These are phyloP conservation scores for Aspergillus baeticus DNA, from an alignment of 495 filamentous ascomycete genomes.

Conservation along the genomic window DNA sequence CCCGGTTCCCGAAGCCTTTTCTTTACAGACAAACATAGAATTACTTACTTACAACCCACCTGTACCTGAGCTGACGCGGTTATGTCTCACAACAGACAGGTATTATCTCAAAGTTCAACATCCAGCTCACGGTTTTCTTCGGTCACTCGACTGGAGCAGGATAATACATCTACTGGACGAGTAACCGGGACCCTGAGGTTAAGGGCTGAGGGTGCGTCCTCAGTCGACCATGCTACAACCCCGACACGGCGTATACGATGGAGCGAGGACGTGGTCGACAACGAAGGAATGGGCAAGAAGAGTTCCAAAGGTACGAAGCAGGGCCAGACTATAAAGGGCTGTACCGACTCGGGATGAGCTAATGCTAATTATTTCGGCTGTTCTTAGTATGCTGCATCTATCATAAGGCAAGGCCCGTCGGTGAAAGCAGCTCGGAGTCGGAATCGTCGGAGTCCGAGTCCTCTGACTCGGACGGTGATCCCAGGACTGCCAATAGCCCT, in stretches of 20 bases:
- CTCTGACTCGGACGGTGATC: constrained; percentile 60
- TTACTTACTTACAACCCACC: too few relatives aligned
- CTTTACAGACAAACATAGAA: too few relatives aligned
- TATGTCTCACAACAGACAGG: constrained; percentile 35
- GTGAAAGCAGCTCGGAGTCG: constrained; percentile 81
- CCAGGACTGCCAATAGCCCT: constrained; percentile 37
- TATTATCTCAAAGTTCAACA: constrained; percentile 6
- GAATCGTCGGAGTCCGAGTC: constrained; percentile 61
- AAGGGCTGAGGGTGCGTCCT: constrained; percentile 30
- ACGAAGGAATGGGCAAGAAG: constrained; percentile 93
- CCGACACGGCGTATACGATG: constrained; percentile 67
- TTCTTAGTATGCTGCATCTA: constrained; percentile 94
- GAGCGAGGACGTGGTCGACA: constrained; percentile 93
- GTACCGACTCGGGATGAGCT: neutral
- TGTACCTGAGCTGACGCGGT: too few relatives aligned
- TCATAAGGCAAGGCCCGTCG: constrained; percentile 77
- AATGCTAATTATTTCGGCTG: neutral
- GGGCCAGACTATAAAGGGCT: neutral
- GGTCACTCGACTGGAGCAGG: constrained; percentile 13
- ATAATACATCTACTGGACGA: constrained; percentile 16
- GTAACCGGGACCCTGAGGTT: constrained; percentile 34
- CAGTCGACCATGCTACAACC: constrained; percentile 15
- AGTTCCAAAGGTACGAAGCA: constrained; percentile 73
- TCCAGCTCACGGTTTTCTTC: constrained; percentile 21
- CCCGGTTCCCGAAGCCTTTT: too few relatives aligned